A percentile compares a stretch with the other conserved stretches of the same genome.
phyloP scores from a whole-genome alignment of 2,329 filamentous ascomycete genomes.

The Colletotrichum sansevieriae region DNA sequence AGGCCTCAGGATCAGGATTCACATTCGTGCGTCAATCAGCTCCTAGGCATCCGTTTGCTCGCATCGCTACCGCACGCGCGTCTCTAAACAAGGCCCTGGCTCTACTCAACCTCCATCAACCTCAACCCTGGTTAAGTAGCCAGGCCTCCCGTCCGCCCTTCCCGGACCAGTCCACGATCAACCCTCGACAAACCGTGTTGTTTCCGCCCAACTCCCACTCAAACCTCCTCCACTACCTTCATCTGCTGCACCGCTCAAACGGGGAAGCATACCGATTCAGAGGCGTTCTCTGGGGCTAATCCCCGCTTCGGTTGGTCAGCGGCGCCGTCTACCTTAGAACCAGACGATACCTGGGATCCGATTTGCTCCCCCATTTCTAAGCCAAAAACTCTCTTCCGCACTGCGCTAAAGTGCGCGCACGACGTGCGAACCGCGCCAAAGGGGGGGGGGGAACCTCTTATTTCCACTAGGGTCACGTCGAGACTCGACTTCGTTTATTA shows the following conservation, averaged over 20 bases:
- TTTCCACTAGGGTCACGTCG: slow-evolving; percentile 29
- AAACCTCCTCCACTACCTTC: not conserved
- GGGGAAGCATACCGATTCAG: slow-evolving; percentile 30
- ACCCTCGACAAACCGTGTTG: slow-evolving; percentile 7
- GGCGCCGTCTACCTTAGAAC: slow-evolving; percentile 5
- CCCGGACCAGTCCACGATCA: slow-evolving; percentile 35
- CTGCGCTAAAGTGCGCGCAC: slow-evolving; percentile 14
- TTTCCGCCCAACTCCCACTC: slow-evolving; percentile 11
- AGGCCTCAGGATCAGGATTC: slow-evolving; percentile 18
- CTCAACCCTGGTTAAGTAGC: slow-evolving; percentile 18
- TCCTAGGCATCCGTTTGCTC: slow-evolving; percentile 23
- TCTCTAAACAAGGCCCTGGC: slow-evolving; percentile 31
- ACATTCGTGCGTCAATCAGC: slow-evolving; percentile 19
- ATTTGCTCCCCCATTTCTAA: slow-evolving; percentile 35
- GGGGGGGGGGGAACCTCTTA: not conserved
- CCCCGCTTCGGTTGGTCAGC: slow-evolving; percentile 36
- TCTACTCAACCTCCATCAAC: slow-evolving; percentile 10
- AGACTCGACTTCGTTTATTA: slow-evolving; percentile 32
- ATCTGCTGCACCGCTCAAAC: slow-evolving; percentile 24
- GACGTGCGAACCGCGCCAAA: slow-evolving; percentile 25
- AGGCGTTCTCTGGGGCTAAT: slow-evolving; percentile 24
- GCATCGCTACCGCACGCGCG: slow-evolving; percentile 23
- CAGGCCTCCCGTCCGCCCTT: slow-evolving; percentile 39
- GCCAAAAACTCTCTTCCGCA: slow-evolving; percentile 28
- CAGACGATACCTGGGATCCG: slow-evolving; percentile 11